Conservation (phyloP, 495 filamentous ascomycete genomes). For the Trichodelitschia bisporula region DNA sequence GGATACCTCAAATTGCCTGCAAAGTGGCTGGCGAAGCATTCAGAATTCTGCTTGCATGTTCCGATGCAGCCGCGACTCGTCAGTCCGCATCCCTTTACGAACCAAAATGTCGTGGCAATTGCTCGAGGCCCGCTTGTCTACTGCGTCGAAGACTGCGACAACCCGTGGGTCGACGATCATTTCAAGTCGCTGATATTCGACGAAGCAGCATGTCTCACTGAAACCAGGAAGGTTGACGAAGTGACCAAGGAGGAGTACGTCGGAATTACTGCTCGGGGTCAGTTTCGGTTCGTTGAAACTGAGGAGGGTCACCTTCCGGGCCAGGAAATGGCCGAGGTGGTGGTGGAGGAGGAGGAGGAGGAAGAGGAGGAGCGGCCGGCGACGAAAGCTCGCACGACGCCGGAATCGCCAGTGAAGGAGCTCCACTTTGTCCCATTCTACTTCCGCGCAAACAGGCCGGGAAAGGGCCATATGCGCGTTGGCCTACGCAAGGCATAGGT, state of each 20-base stretch:
- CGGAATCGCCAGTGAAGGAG: background rate
- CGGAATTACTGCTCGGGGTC: no score
- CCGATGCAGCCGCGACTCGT: slow-evolving; percentile 22
- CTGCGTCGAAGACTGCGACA: slow-evolving; percentile 31
- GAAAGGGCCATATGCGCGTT: slow-evolving; percentile 6
- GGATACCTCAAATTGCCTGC: slow-evolving; percentile 23
- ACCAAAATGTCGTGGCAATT: slow-evolving; percentile 23
- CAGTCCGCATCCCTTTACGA: slow-evolving; percentile 25
- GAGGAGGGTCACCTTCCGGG: no score
- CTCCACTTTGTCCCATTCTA: slow-evolving; percentile 9
- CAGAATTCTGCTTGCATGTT: slow-evolving; percentile 16
- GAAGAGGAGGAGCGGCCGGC: background rate
- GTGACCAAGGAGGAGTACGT: no score
- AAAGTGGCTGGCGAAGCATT: slow-evolving; percentile 14
- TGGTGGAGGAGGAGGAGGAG: background rate
- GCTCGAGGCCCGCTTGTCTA: slow-evolving; percentile 31
- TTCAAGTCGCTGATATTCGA: slow-evolving; percentile 19
- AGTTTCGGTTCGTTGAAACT: no score
- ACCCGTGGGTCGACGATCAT: slow-evolving; percentile 30
- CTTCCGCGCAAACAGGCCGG: slow-evolving; percentile 6
- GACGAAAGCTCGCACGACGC: background rate
- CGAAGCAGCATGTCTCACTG: background rate
- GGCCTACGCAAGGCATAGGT: no score
- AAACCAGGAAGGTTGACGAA: no score
- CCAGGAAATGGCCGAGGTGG: background rate